These are phyloP conservation scores for Olyra latifolia DNA, from an alignment of 176 grass and related monocot species.

Conservation along the genomic window DNA sequence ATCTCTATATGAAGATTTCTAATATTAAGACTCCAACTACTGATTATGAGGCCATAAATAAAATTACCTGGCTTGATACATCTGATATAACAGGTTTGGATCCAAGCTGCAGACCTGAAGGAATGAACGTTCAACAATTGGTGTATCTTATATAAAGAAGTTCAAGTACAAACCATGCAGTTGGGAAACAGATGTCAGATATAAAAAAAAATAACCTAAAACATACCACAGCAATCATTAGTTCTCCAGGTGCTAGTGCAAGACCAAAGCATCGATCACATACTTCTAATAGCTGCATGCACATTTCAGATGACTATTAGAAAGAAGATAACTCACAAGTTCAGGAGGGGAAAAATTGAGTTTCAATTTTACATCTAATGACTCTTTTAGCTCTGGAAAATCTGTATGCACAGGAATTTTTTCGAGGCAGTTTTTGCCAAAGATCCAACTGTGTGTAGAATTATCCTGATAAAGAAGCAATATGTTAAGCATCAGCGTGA, in stretches of 20 bases:
- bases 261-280: conserved; percentile 83
- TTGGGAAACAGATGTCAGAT: conserved; percentile 34
- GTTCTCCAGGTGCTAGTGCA: conserved; percentile 72
- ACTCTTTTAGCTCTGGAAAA: conserved; percentile 51
- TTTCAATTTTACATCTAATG: conserved; percentile 51
- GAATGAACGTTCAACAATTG: conserved; percentile 8
- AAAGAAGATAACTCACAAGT: conserved; percentile 14
- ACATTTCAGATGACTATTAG: conserved; percentile 40
- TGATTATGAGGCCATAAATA: conserved; percentile 13
- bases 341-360: conserved; percentile 13
- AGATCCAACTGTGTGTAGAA: conserved; percentile 73
- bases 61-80: conserved; percentile 92
- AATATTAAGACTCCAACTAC: background rate
- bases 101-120: conserved; percentile 83
- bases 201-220: conserved; percentile 11
- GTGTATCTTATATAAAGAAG: conserved; percentile 13
- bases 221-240: conserved; percentile 84
- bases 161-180: conserved; percentile 16
- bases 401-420: conserved; percentile 56
- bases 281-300: conserved; percentile 68
- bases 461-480: conserved; percentile 64
- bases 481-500: conserved; percentile 12
- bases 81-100: conserved; percentile 66
- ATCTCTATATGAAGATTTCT: background rate
- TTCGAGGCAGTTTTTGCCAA: conserved; percentile 49